Evolutionary conservation across 2,329 filamentous ascomycete species (phyloP), one percentile per base, ranked within the genome.

Genomic region (Alternaria gansuensis): DNA sequence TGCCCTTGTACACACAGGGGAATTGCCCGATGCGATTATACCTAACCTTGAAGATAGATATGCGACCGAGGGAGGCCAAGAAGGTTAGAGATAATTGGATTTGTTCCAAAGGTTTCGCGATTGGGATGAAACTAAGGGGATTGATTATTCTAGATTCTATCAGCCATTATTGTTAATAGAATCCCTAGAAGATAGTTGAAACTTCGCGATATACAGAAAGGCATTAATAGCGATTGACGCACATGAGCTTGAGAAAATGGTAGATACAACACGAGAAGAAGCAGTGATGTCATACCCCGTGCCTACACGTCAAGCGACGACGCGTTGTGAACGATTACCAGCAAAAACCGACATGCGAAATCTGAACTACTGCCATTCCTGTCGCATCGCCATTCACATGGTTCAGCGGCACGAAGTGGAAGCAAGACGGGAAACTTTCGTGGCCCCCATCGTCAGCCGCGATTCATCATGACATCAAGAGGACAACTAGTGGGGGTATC

Each of bases 391-490:
- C 5, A 4, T 31, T 13, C 14, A 36, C 9, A 44, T 11, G 33
- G 37, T 23, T 17, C 44, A 48, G 34, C 31, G 31, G 23, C 36
- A 44, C 31, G 24, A 28, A 23, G 24, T 28, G 40, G 11, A 23
- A 9, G 43, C 26, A 43, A 17, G 5, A 49, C 34, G 29, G 11
- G 36, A 49, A 58, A 26, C 29, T 29, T 23, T 28, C 17, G 34
- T 11, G 36, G 10, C 45, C 31, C 31, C 29, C 51, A 55, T 43
- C 37, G 48, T 51, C 39, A 59, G 39, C 43, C n/a, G 51, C 26
- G 51, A 45, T 59, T 59, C 56, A 59, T 59, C 45, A 59, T 59
- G 56, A 59, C 51, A 54, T 60, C 57, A 60, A 60, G 34, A 36
- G 23, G 37, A 39, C 49, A 50, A 23, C 46, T 57, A 51, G 46